A percentile compares a stretch with the other conserved stretches of the same genome.
phyloP scores from a whole-genome alignment of 2,329 filamentous ascomycete species.

The Stachybotrys chlorohalonatus region DNA sequence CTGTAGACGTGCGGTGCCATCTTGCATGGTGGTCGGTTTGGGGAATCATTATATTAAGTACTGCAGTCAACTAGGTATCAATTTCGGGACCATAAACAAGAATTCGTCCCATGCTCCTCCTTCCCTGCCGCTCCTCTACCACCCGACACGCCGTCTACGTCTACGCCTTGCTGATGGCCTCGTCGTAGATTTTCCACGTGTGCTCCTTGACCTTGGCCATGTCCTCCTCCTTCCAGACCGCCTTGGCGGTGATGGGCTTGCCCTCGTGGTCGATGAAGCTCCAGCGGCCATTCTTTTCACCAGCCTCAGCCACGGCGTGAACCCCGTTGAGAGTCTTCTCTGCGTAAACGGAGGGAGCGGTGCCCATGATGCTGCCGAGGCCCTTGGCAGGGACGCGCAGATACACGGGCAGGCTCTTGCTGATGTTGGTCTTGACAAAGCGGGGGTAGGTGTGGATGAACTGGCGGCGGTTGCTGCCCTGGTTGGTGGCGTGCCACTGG shows the following conservation, averaged over 20 bases:
- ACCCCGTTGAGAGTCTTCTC: constrained; percentile 11
- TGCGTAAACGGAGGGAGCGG: constrained; percentile 13
- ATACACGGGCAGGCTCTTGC: constrained; percentile 16
- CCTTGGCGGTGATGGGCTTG: constrained; percentile 8
- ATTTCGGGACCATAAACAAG: not conserved
- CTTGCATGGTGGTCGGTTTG: not conserved
- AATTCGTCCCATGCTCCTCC: not conserved
- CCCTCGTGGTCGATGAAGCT: constrained; percentile 16
- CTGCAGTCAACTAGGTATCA: not conserved
- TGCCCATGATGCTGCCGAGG: constrained; percentile 9
- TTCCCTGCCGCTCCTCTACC: not conserved
- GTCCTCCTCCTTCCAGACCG: constrained; percentile 13
- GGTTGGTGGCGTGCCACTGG: constrained; percentile 18
- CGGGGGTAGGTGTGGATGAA: constrained; percentile 30
- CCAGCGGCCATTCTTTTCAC: constrained; percentile 11
- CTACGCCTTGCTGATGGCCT: constrained; percentile 1
- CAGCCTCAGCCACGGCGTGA: constrained; percentile 4
- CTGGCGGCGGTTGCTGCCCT: constrained; percentile 10
- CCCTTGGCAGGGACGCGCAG: constrained; percentile 7
- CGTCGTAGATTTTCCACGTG: constrained; percentile 15
- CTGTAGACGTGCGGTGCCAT: not conserved
- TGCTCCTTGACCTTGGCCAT: constrained; percentile 12
- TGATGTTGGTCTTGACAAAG: constrained; percentile 21
- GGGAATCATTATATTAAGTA: not conserved
- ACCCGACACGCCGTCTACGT: not conserved